phyloP scores from a whole-genome alignment of 176 grass and related monocot species.

The Aegilops umbellulata region DNA sequence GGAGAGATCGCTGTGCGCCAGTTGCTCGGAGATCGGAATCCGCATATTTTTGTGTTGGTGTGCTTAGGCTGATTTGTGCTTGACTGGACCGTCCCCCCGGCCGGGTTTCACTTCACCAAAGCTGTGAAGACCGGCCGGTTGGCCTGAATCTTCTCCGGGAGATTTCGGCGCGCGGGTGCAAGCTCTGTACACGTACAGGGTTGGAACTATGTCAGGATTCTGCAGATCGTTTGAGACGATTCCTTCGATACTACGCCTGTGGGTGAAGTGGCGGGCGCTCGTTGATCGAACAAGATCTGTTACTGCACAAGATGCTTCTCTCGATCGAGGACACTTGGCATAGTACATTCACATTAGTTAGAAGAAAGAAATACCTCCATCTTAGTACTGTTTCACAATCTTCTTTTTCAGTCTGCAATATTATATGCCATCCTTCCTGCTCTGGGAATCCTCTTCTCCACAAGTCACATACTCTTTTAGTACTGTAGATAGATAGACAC shows the following conservation, averaged over 20 bases:
- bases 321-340: background rate
- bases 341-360: background rate
- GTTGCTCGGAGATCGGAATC: conserved; percentile 26
- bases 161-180: background rate
- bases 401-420: no score
- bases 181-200: background rate
- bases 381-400: background rate
- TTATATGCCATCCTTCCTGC: no score
- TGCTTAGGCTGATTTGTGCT: conserved; percentile 17
- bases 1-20: background rate
- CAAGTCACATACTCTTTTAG: no score
- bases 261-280: conserved; percentile 13
- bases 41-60: conserved; percentile 25
- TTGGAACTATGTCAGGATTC: background rate
- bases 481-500: no score
- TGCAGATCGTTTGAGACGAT: conserved; percentile 1
- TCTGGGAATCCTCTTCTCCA: no score
- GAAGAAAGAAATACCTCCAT: background rate
- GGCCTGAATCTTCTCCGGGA: conserved; percentile 11
- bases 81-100: background rate
- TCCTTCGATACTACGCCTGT: background rate
- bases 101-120: background rate
- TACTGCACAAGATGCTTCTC: conserved; percentile 26
- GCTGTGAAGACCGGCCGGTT: background rate
- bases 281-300: background rate